A percentile compares a stretch with the other conserved stretches of the same genome.
These are phyloP conservation scores for Cenchrus purpureus DNA, from an alignment of 176 grass and related monocot genomes.

Conservation along the genomic window DNA sequence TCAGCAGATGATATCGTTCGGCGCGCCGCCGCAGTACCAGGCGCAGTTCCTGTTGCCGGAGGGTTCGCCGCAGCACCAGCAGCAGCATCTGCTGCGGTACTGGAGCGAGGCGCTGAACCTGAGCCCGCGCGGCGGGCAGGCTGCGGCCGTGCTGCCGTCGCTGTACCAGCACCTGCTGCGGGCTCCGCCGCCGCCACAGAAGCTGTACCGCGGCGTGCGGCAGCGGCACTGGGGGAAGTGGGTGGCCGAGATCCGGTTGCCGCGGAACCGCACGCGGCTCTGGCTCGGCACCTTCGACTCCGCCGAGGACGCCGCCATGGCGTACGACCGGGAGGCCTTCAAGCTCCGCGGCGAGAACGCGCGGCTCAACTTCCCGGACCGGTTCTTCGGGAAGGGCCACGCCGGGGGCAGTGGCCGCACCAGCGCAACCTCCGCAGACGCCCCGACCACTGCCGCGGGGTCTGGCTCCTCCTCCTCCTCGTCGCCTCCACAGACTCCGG, in stretches of 20 bases:
- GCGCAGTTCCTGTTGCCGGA: constrained; percentile 47
- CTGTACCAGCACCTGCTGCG: constrained; percentile 58
- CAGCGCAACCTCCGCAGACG: constrained; percentile 20
- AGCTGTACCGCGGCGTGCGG: constrained; percentile 90
- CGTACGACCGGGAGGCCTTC: constrained; percentile 90
- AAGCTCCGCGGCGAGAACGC: constrained; percentile 90
- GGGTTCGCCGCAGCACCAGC: constrained; percentile 38
- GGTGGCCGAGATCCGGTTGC: constrained; percentile 96
- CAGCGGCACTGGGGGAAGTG: constrained; percentile 98
- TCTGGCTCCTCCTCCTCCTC: constrained; percentile 59
- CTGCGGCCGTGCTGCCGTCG: constrained; percentile 37
- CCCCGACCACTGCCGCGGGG: background rate
- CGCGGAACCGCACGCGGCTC: constrained; percentile 78
- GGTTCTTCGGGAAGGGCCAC: constrained; percentile 70
- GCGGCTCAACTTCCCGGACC: constrained; percentile 89
- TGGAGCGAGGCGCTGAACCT: constrained; percentile 90
- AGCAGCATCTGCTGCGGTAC: constrained; percentile 62
- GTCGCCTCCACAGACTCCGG: constrained; percentile 47
- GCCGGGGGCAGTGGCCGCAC: constrained; percentile 52
- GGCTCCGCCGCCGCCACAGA: constrained; percentile 46
- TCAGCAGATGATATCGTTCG: constrained; percentile 87
- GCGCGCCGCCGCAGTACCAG: constrained; percentile 38
- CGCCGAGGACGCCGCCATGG: constrained; percentile 95
- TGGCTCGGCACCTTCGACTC: constrained; percentile 98
- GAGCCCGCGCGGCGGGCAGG: constrained; percentile 65